phyloP scores from a whole-genome alignment of 2,329 filamentous ascomycete species.

The Diaporthe citri region DNA sequence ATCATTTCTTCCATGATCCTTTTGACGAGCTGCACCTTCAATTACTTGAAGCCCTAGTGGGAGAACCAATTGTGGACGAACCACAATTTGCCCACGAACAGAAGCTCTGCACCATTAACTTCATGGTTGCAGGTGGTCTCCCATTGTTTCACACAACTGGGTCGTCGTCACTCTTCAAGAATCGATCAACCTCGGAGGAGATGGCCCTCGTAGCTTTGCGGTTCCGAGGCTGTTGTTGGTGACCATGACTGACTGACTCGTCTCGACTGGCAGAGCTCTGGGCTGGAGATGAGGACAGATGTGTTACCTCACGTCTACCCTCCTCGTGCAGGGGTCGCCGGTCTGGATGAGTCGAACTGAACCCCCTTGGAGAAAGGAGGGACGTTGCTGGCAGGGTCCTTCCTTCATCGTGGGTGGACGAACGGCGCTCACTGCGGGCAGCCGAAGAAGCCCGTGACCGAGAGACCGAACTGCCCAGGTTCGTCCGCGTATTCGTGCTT shows the following conservation, averaged over 20 bases:
- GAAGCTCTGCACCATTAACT: background rate
- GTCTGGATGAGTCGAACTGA: background rate
- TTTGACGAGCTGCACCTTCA: background rate
- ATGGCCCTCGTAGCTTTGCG: background rate
- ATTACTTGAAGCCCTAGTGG: background rate
- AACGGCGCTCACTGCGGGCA: background rate
- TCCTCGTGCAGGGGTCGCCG: background rate
- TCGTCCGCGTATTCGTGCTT: background rate
- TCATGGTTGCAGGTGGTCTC: too few species aligned
- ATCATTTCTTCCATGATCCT: background rate
- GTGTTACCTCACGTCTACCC: background rate
- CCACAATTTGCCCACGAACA: background rate
- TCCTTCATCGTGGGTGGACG: background rate
- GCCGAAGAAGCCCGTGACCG: background rate
- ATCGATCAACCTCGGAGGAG: too few species aligned
- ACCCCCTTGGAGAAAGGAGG: too few species aligned
- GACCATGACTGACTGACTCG: background rate
- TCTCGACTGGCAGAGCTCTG: background rate
- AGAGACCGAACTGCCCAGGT: background rate
- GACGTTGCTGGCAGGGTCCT: background rate
- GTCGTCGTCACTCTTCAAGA: background rate
- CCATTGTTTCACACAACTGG: too few species aligned
- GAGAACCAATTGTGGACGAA: too few species aligned
- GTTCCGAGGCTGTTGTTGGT: background rate
- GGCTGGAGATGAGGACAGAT: background rate